A percentile compares a stretch with the other conserved stretches of the same genome.
phyloP scores from a whole-genome alignment of 495 filamentous ascomycete species.

The Podospora anserina region DNA sequence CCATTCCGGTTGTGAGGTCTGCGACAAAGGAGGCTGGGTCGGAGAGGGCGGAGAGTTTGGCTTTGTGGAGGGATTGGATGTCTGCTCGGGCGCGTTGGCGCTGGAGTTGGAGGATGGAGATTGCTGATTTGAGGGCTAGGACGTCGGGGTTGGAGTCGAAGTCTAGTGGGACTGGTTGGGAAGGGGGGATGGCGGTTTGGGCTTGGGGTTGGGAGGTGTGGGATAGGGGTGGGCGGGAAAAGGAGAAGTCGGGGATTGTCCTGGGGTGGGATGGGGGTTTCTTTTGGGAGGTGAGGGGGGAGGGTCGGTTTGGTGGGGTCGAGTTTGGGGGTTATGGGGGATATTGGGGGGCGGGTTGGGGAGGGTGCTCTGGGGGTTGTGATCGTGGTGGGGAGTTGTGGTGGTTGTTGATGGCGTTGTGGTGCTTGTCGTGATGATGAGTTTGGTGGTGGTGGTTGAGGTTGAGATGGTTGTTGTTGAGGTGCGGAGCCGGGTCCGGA shows the following conservation, averaged over 20 bases:
- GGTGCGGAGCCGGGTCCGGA: slow-evolving; percentile 3
- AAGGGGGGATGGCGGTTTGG: slow-evolving; percentile 42
- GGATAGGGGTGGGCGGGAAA: slow-evolving; percentile 39
- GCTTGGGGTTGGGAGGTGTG: slow-evolving; percentile 37
- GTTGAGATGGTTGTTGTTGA: neutral
- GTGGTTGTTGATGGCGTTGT: neutral
- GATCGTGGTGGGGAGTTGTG: neutral
- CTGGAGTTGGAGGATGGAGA: slow-evolving; percentile 80
- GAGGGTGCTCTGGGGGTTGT: slow-evolving; percentile 12
- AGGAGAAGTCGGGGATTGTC: slow-evolving; percentile 28
- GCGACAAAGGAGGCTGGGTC: slow-evolving; percentile 67
- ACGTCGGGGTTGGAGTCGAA: slow-evolving; percentile 80
- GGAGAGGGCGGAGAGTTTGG: slow-evolving; percentile 61
- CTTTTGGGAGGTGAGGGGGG: slow-evolving; percentile 4
- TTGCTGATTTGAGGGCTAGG: slow-evolving; percentile 73
- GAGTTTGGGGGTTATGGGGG: slow-evolving; percentile 45
- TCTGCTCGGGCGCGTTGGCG: slow-evolving; percentile 70
- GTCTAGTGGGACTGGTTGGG: slow-evolving; percentile 61
- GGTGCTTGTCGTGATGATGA: neutral
- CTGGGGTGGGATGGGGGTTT: neutral
- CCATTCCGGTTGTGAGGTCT: slow-evolving; percentile 56
- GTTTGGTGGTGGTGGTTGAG: neutral
- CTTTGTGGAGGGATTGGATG: slow-evolving; percentile 58
- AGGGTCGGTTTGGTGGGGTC: slow-evolving; percentile 14
- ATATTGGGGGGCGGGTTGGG: slow-evolving; percentile 36